Evolutionary conservation across 2,329 filamentous ascomycete genomes (phyloP), one percentile per base, ranked within the genome.

Genomic region (Colletotrichum tropicale): DNA sequence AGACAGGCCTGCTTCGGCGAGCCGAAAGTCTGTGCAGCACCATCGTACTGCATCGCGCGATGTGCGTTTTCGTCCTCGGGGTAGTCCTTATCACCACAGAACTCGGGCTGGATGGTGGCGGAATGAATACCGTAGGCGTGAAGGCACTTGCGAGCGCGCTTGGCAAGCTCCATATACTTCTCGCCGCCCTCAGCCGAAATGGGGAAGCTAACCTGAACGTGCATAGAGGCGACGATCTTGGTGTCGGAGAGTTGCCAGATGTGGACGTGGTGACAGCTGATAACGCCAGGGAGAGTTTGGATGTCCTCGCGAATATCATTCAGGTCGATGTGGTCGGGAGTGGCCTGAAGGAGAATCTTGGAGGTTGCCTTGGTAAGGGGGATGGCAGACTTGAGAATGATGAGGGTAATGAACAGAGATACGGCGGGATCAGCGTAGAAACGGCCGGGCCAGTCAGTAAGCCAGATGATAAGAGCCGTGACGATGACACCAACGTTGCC

Each of bases 181-280:
- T 91, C 90, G 55, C 91, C 92, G 56, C 94, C 94, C 79, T 96
- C 92, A 65, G 94, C 94, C 82, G 96, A 93, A 84, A 98, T 96
- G 79, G 96, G 94, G 83, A 98, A 98, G 62, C 93, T 93, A 26
- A 99, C 94, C 83, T 98, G 95, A 60, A 99, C 93, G 82, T 99
- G 97, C 85, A 99, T 91, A 13, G 94, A 97, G 15, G 97, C 96
- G 48, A 99, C 94, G 38, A 98, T 89, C 87, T 98, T 98, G 68
- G 96, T 97, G 82, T 98, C 96, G 18, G 94, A 98, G 38, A 99
- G 91, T 84, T 98, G 96, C 97, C 97, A 99, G 77, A 99, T 96
- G 83, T 99, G 97, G 26, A 99, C 90, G 83, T 99, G 96, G 85
- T 99, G 97, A 82, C 96, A 98, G 83, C 94, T 95, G 76, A 97